Evolutionary conservation across 169 alveolate species (phyloP).

Genomic region (Miamiensis avidus): DNA sequence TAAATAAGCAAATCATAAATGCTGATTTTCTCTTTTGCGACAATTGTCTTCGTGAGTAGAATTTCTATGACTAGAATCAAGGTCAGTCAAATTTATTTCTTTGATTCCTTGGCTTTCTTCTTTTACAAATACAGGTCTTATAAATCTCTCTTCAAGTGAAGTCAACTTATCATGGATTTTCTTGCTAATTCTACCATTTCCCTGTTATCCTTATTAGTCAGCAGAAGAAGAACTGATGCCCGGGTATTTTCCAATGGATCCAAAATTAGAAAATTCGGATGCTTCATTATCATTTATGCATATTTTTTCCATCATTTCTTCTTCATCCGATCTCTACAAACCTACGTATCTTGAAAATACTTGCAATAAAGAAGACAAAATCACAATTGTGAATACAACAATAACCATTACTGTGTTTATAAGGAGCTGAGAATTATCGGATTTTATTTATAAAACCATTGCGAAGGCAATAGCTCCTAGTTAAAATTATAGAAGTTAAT

Average conservation of each 20-base stretch:
- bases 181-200: too few species aligned
- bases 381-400: not conserved
- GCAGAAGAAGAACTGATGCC: too few species aligned
- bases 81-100: not conserved
- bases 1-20: too few species aligned
- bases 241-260: not conserved
- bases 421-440: not conserved
- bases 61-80: not conserved
- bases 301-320: not conserved
- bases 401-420: not conserved
- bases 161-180: too few species aligned
- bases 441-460: not conserved
- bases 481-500: not conserved
- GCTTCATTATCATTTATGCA: not conserved
- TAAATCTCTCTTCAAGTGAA: not conserved
- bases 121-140: not conserved
- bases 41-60: too few species aligned
- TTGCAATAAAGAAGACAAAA: not conserved
- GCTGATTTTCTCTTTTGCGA: too few species aligned
- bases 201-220: too few species aligned
- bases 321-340: not conserved
- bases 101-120: not conserved
- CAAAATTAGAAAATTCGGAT: not conserved
- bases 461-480: not conserved
- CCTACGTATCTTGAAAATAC: not conserved